Base-by-base conservation (phyloP, 768 basidiomycete genomes). In the Fistulinella prunicolor region DNA sequence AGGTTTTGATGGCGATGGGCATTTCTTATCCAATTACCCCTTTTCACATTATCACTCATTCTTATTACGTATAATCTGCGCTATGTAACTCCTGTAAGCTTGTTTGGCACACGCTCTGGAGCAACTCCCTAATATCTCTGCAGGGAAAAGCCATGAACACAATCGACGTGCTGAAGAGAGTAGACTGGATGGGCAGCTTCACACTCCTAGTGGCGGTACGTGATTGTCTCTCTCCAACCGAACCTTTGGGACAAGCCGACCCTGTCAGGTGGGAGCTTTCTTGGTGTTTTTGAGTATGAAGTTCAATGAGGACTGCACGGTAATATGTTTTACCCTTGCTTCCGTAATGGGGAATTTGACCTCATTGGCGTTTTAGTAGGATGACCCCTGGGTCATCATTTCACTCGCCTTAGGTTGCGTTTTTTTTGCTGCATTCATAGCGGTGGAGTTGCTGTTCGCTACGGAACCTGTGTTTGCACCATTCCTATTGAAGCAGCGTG, bases 171-270 rank as follows among this genome's bases (percentile, higher is more conserved):
- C 60, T 89, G 28, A 85, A 81, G 62, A 77, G 88, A 30, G 85
- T 89, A 39, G 89, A 92, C 65, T 91, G 88, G 61, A 79, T 78
- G n/a, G 89, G 89, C 2, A 86, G 79, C 53, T 58, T 78, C 19
- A 75, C 79, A 7, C 74, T 90, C 39, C 63, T 91, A 37, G 64
- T 76, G 37, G 68, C 80, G 6, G 87, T 89, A 55, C 58, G 78
- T 72, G 26, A 37, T n/a, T n/a, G 23, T 37, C 28, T 44, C 29
- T 45, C 28, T 36, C 34, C 49, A 40, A 43, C 24, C 38, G n/a
- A 26, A 3, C 40, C 42, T n/a, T n/a, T n/a, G 35, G 36, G 38
- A 24, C 43, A 14, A 29, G 23, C 43, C 37, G 19, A 47, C 24
- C 39, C 2, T 29, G 44, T 19, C 49, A 80, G 77, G 76, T 82